Evolutionary conservation across 2,329 filamentous ascomycete species (phyloP).

Genomic region (Pleoardoris graminearum): DNA sequence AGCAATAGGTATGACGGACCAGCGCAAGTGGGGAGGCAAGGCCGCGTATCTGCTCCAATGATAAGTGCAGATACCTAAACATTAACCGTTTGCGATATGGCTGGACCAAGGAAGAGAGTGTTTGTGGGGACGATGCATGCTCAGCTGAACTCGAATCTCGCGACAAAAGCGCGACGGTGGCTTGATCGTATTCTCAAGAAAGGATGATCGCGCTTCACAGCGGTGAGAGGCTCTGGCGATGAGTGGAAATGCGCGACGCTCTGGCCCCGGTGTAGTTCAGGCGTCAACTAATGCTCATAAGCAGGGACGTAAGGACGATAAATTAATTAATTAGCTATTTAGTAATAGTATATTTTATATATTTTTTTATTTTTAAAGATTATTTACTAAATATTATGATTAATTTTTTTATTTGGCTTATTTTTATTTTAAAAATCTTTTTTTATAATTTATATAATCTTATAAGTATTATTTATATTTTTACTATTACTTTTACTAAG

Average conservation of each 20-base stretch:
- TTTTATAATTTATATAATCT: too few relatives aligned
- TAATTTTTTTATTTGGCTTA: too few relatives aligned
- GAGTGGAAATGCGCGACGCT: constrained; percentile 16
- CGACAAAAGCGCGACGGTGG: background rate
- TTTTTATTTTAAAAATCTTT: too few relatives aligned
- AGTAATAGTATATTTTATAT: too few relatives aligned
- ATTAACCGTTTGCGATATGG: constrained; percentile 8
- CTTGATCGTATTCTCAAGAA: background rate
- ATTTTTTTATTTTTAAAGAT: too few relatives aligned
- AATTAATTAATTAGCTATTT: too few relatives aligned
- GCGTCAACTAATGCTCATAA: too few relatives aligned
- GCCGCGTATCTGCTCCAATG: constrained; percentile 13
- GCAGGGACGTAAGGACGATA: too few relatives aligned
- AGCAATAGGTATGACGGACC: constrained; percentile 29
- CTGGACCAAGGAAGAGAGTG: constrained; percentile 5
- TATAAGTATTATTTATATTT: too few relatives aligned
- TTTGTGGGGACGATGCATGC: background rate
- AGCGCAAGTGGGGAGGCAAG: constrained; percentile 12
- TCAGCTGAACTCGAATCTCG: constrained; percentile 4
- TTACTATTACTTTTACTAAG: too few relatives aligned
- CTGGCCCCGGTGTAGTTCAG: constrained; percentile 16
- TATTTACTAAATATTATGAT: too few relatives aligned
- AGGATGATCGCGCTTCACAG: constrained; percentile 11
- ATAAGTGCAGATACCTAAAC: constrained; percentile 13
- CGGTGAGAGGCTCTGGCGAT: constrained; percentile 25